phyloP scores from a whole-genome alignment of 129 eudicot genomes.

The carrot (Daucus carota) region DNA sequence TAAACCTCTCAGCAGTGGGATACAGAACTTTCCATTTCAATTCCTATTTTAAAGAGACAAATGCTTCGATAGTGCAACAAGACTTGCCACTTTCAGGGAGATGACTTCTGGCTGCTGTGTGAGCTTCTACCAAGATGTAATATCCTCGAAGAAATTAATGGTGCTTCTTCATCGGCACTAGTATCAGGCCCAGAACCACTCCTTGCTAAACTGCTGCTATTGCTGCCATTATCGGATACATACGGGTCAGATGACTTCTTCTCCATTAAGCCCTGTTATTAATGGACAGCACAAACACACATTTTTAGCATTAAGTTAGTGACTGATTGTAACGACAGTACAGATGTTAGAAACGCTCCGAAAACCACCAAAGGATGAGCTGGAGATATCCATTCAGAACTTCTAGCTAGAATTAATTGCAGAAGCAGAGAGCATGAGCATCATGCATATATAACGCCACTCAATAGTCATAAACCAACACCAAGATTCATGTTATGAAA shows the following conservation, averaged over 20 bases:
- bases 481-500: background rate
- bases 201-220: conserved; percentile 15
- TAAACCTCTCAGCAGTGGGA: background rate
- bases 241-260: conserved; percentile 44
- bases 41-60: background rate
- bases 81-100: background rate
- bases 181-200: conserved; percentile 19
- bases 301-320: background rate
- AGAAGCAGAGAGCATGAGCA: background rate
- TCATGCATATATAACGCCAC: background rate
- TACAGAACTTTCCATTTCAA: background rate
- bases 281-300: background rate
- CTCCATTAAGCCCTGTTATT: conserved; percentile 35
- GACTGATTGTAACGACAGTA: background rate
- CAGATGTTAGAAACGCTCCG: background rate
- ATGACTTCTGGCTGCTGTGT: conserved; percentile 15
- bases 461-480: background rate
- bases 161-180: conserved; percentile 44
- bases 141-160: conserved; percentile 40
- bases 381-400: background rate
- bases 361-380: background rate
- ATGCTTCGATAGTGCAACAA: background rate
- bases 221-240: conserved; percentile 23
- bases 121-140: conserved; percentile 38
- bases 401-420: background rate